phyloP scores from a whole-genome alignment of 345 rosid species.

The Passiflora organensis region DNA sequence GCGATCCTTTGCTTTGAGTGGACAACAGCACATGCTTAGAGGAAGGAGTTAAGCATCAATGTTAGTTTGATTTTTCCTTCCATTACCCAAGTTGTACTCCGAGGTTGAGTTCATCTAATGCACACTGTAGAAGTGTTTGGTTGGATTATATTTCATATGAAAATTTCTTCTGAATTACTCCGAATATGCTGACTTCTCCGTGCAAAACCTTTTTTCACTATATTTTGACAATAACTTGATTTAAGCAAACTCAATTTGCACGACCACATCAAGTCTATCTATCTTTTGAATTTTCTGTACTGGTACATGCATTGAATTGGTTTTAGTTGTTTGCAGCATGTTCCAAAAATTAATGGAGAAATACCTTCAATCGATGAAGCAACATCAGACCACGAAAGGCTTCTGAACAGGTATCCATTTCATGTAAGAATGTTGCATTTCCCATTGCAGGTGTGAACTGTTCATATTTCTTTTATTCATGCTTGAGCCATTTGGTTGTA shows the following conservation, averaged over 20 bases:
- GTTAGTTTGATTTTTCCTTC: no score
- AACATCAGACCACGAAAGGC: constrained; percentile 88
- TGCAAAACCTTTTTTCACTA: no score
- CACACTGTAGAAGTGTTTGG: no score
- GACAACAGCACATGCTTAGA: not conserved
- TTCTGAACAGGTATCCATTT: constrained; percentile 53
- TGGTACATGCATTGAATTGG: not conserved
- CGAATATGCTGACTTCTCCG: no score
- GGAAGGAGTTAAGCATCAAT: no score
- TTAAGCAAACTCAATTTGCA: not conserved
- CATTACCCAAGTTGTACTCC: no score
- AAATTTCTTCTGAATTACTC: no score
- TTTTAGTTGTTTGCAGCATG: constrained; percentile 50
- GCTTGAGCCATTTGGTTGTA: no score
- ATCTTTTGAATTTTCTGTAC: not conserved
- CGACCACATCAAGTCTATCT: not conserved
- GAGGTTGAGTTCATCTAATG: no score
- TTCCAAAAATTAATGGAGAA: constrained; percentile 90
- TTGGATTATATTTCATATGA: no score
- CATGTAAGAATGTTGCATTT: not conserved
- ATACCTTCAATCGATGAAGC: constrained; percentile 93
- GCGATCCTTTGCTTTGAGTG: not conserved
- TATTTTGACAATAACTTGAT: no score
- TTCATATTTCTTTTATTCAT: no score
- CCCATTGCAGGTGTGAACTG: not conserved